A percentile compares a stretch with the other conserved stretches of the same genome.
phyloP scores from a whole-genome alignment of 768 basidiomycete species.

The Collybia sordida region DNA sequence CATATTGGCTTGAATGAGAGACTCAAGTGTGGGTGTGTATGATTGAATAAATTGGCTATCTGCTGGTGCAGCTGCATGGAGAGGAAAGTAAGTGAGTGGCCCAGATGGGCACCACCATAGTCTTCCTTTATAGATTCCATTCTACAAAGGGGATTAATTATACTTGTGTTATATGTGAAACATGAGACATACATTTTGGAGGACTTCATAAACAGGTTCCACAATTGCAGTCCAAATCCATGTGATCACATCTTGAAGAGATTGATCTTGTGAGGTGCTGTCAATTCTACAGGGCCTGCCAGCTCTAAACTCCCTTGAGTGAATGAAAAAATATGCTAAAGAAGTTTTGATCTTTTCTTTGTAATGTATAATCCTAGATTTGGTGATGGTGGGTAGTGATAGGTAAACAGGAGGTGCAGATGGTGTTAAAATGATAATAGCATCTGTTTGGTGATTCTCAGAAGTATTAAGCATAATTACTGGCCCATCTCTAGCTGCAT shows the following conservation, averaged over 20 bases:
- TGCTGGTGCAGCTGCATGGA: no score
- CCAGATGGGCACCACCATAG: constrained; percentile 18
- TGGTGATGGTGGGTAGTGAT: constrained; percentile 4
- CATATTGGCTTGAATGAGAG: constrained; percentile 12
- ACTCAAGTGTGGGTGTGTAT: no score
- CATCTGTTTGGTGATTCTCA: constrained; percentile 15
- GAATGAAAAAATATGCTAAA: background rate
- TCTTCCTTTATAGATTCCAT: background rate
- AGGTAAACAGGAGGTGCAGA: constrained; percentile 15
- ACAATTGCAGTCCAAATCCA: constrained; percentile 18
- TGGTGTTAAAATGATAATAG: constrained; percentile 11
- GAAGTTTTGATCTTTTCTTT: constrained; percentile 4
- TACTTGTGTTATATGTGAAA: no score
- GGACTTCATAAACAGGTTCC: constrained; percentile 6
- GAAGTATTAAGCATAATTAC: constrained; percentile 32
- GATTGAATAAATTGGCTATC: no score
- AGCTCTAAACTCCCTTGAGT: background rate
- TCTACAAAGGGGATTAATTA: no score
- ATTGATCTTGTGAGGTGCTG: background rate
- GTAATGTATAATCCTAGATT: background rate
- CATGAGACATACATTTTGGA: background rate
- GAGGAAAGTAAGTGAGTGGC: no score
- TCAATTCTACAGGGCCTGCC: background rate
- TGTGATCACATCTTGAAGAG: constrained; percentile 12
- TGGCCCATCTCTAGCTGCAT: constrained; percentile 29